Base-by-base conservation (phyloP, 805 yeast genomes). In the Sugiyamaella lignohabitans region DNA sequence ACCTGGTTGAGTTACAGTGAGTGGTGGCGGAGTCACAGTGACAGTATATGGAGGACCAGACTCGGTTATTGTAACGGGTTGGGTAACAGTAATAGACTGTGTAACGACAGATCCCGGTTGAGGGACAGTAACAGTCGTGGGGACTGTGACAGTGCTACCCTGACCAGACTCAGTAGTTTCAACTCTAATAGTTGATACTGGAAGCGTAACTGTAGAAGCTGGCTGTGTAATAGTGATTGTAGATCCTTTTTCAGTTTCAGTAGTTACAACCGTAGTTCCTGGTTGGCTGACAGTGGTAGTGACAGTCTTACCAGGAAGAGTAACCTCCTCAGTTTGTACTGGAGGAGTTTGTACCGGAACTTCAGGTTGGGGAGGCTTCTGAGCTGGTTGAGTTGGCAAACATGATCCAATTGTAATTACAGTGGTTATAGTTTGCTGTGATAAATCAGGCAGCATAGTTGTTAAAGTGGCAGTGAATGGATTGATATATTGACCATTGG, bases 401-500 rank as follows among this genome's bases (percentile, higher is more conserved):
- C 56, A 54, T n/a, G 53, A 48, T 27, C 44, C 58, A 16, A 49
- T 53, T 23, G 51, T 52, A 8, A 60, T 49, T 19, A 50, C 56
- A 23, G 59, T 50, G 16, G 60, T 53, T 24, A 53, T 38, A 4
- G 58, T 46, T 23, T 78, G 68, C 2, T 80, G 62, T 46, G 79
- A 84, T 3, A 48, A 82, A 35, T 78, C 73, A 19, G 71, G 69
- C 14, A 80, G 61, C 0, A 72, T 63, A 1, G 62, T 59, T 5
- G 60, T 49, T 24, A 57, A 37, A 37, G 58, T 50, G 2, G 54
- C 58, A 18, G 52, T 43, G 43, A 54, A 53, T 6, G 53, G 50
- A 29, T 47, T 53, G 16, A 45, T 40, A 21, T 51, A 46, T 16
- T 43, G 46, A 19, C 58, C 56, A 20, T 42, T 39, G 4, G 41